Evolutionary conservation across 139 green algal species (phyloP), one percentile per base, ranked within the genome.

Genomic region (Chlamydomonas eustigma): DNA sequence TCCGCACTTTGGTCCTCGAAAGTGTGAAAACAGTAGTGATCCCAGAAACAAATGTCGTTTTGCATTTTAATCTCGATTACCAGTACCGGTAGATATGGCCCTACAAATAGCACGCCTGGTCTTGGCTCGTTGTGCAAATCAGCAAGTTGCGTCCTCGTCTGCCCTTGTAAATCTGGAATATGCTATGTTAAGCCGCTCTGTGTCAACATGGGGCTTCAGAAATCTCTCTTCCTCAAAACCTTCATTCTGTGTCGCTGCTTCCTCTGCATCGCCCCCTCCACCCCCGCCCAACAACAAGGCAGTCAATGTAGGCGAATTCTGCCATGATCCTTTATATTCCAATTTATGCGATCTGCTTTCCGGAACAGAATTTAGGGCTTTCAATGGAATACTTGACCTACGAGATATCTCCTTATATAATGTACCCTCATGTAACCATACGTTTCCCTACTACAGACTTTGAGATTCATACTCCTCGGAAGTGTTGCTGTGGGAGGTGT

Each of bases 391-490:
- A n/a, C n/a, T n/a, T n/a, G n/a, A n/a, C n/a, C n/a, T n/a, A n/a
- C n/a, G n/a, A n/a, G n/a, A n/a, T n/a, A n/a, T n/a, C n/a, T n/a
- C n/a, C n/a, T n/a, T n/a, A n/a, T n/a, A n/a, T n/a, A n/a, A n/a
- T n/a, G n/a, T n/a, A n/a, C n/a, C n/a, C n/a, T n/a, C n/a, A n/a
- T n/a, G n/a, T n/a, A n/a, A n/a, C n/a, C n/a, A n/a, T n/a, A n/a
- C n/a, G n/a, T n/a, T n/a, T n/a, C n/a, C n/a, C n/a, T n/a, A n/a
- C n/a, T n/a, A n/a, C n/a, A n/a, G n/a, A n/a, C n/a, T n/a, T 44
- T 83, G 36, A 64, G 74, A 39, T 2, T 35, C 18, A 1, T 79
- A 2, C 36, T 83, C 6, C 69, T 83, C 22, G 78, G 78, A 35
- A 50, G 64, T 36, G 50, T 83, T 22, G 72, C 51, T 50, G 72